phyloP scores from a whole-genome alignment of 352 stramenopile species.

The Pythium sp. region DNA sequence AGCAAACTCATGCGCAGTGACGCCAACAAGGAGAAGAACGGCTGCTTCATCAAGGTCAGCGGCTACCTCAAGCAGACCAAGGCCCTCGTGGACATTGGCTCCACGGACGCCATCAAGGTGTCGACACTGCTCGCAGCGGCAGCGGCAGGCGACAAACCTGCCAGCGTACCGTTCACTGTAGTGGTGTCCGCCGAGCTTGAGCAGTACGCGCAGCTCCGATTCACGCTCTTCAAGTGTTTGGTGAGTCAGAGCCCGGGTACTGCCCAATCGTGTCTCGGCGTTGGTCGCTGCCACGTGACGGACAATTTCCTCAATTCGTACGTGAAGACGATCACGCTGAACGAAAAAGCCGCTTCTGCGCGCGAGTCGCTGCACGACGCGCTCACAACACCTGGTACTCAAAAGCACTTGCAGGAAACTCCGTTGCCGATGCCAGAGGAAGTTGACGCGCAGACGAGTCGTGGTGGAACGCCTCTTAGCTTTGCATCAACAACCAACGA shows the following conservation, averaged over 20 bases:
- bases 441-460: constrained; percentile 14
- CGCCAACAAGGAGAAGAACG: constrained; percentile 37
- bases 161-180: constrained; percentile 53
- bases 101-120: constrained; percentile 60
- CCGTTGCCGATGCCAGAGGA: constrained; percentile 3
- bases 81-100: constrained; percentile 47
- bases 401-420: constrained; percentile 13
- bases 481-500: constrained; percentile 16
- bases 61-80: constrained; percentile 45
- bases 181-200: constrained; percentile 54
- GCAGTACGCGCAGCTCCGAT: constrained; percentile 56
- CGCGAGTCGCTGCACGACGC: constrained; percentile 25
- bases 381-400: constrained; percentile 14
- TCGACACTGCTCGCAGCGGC: constrained; percentile 38
- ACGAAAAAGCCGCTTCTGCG: constrained; percentile 40
- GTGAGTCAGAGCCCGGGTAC: constrained; percentile 42
- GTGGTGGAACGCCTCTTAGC: constrained; percentile 14
- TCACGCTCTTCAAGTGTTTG: constrained; percentile 58
- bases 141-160: constrained; percentile 17
- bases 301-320: constrained; percentile 46
- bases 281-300: constrained; percentile 51
- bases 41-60: constrained; percentile 54
- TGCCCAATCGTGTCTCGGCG: constrained; percentile 43
- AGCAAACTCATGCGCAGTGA: constrained; percentile 53
- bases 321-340: constrained; percentile 41